These are phyloP conservation scores for Lecanicillium sp. DNA, from an alignment of 2,329 filamentous ascomycete genomes.

Conservation along the genomic window DNA sequence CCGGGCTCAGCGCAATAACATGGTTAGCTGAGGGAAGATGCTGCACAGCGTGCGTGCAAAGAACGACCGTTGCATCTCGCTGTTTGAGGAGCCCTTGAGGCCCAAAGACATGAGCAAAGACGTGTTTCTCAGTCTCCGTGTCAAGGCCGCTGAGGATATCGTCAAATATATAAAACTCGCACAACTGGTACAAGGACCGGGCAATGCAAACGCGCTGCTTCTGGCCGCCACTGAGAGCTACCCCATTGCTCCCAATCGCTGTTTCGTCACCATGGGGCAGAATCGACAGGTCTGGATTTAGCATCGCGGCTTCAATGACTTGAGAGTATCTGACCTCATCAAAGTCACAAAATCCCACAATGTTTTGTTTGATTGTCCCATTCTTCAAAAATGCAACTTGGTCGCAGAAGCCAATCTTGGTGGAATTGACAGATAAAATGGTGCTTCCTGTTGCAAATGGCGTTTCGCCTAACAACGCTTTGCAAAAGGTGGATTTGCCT, in stretches of 20 bases:
- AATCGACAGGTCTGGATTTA: slow-evolving; percentile 21
- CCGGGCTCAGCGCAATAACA: slow-evolving; percentile 28
- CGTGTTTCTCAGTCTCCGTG: slow-evolving; percentile 21
- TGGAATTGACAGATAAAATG: slow-evolving; percentile 8
- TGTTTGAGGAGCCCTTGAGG: slow-evolving; percentile 16
- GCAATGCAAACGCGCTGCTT: slow-evolving; percentile 17
- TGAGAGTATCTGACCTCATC: slow-evolving; percentile 24
- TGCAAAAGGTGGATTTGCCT: slow-evolving; percentile 28
- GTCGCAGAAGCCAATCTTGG: slow-evolving; percentile 22
- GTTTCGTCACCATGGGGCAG: slow-evolving; percentile 29
- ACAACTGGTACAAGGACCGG: slow-evolving; percentile 22
- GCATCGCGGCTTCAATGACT: slow-evolving; percentile 25
- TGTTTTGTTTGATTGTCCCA: slow-evolving; percentile 27
- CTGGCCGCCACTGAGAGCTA: slow-evolving; percentile 36
- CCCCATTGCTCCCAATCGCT: slow-evolving; percentile 30
- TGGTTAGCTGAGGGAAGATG: slow-evolving; percentile 29
- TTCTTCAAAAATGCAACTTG: slow-evolving; percentile 26
- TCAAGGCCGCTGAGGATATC: slow-evolving; percentile 29
- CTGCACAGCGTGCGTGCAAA: slow-evolving; percentile 31
- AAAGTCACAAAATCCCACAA: slow-evolving; percentile 25
- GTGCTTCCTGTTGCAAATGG: slow-evolving; percentile 11
- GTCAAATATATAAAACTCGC: slow-evolving; percentile 23
- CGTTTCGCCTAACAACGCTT: slow-evolving; percentile 25
- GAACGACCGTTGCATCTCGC: slow-evolving; percentile 17
- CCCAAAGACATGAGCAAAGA: slow-evolving; percentile 23